Conservation (phyloP, 805 yeast genomes). For the Tetrapisispora pingtungensis region DNA sequence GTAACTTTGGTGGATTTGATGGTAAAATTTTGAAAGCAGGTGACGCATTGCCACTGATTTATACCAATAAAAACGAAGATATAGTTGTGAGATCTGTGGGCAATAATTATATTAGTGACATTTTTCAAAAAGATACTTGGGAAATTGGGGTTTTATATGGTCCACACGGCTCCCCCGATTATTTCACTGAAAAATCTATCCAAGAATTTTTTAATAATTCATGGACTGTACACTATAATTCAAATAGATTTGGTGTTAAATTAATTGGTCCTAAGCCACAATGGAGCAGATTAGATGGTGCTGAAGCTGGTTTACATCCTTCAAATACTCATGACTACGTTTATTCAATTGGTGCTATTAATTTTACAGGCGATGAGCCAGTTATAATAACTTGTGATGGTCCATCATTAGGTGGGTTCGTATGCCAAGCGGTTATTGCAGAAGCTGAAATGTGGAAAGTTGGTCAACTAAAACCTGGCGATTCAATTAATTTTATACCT, state of each 20-base stretch:
- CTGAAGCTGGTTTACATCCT: conserved; percentile 96
- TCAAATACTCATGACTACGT: conserved; percentile 98
- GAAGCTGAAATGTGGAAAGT: conserved; percentile 98
- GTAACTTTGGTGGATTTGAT: conserved; percentile 86
- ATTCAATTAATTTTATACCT: conserved; percentile 69
- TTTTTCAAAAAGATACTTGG: conserved; percentile 42
- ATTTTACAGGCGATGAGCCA: conserved; percentile 98
- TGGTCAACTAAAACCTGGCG: conserved; percentile 97
- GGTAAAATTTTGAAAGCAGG: conserved; percentile 89
- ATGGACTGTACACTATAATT: conserved; percentile 96
- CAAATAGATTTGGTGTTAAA: conserved; percentile 93
- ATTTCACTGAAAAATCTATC: conserved; percentile 68
- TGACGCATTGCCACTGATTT: conserved; percentile 33
- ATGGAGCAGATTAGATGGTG: conserved; percentile 96
- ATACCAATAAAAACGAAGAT: neutral
- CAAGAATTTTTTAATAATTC: conserved; percentile 61
- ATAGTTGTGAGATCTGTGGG: conserved; percentile 35
- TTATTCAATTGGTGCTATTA: conserved; percentile 91
- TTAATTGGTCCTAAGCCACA: conserved; percentile 90
- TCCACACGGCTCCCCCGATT: conserved; percentile 97
- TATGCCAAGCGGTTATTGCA: conserved; percentile 90
- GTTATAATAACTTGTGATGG: conserved; percentile 96
- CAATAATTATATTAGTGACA: conserved; percentile 28
- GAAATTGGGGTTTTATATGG: conserved; percentile 89
- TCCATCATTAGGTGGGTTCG: conserved; percentile 95